Percentiles rank a stretch among this genome's conserved stretches.
Evolutionary conservation across 108 stramenopile genomes (phyloP).

Genomic region (Asterionellopsis glacialis): DNA sequence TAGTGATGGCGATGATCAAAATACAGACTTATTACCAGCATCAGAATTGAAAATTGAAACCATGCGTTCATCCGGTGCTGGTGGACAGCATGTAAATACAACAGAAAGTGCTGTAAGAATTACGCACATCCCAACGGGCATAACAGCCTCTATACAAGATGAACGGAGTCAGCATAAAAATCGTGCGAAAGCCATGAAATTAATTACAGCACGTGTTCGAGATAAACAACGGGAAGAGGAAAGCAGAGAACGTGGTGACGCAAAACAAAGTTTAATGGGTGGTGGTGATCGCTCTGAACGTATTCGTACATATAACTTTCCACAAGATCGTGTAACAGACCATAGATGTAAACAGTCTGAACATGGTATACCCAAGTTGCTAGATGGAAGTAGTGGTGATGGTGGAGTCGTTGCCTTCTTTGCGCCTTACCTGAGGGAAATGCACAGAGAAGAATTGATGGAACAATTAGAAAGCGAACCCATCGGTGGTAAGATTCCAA

Average conservation of each 20-base stretch:
- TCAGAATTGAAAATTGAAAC: constrained; percentile 85
- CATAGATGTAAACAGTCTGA: constrained; percentile 84
- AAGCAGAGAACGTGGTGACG: constrained; percentile 42
- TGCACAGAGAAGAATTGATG: constrained; percentile 66
- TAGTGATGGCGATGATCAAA: constrained; percentile 45
- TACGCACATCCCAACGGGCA: constrained; percentile 96
- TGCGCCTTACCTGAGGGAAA: constrained; percentile 50
- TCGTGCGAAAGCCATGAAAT: constrained; percentile 86
- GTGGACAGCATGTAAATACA: constrained; percentile 89
- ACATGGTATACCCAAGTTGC: constrained; percentile 54
- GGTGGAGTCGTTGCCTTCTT: constrained; percentile 64
- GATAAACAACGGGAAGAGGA: constrained; percentile 52
- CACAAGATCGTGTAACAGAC: constrained; percentile 97
- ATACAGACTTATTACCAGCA: constrained; percentile 40
- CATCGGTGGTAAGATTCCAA: too few relatives aligned
- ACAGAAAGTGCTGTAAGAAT: constrained; percentile 98
- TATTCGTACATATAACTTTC: constrained; percentile 97
- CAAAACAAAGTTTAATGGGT: constrained; percentile 72
- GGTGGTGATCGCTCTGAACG: constrained; percentile 93
- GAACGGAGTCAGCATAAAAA: constrained; percentile 97
- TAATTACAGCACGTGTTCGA: constrained; percentile 82
- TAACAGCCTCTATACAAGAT: constrained; percentile 94
- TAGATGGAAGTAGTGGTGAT: constrained; percentile 34
- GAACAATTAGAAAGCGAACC: constrained; percentile 24
- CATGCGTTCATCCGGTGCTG: constrained; percentile 89